Evolutionary conservation across 495 filamentous ascomycete genomes (phyloP), one percentile per base, ranked within the genome.

Genomic region (Trypethelium eluteriae): DNA sequence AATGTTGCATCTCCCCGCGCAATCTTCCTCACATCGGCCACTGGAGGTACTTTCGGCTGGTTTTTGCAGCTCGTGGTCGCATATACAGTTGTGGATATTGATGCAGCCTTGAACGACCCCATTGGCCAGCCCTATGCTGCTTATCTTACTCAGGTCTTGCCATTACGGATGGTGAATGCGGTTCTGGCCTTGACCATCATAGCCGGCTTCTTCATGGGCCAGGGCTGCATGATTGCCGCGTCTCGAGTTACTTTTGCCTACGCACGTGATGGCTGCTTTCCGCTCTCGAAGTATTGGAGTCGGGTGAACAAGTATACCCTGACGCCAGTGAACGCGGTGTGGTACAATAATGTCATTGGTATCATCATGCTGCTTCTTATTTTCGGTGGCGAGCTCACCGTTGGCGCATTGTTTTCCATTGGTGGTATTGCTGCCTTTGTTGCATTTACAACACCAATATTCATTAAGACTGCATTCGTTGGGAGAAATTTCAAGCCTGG

Each of bases 231-330:
- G 89, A 87, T 92, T 38, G 88, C 89, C 14, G 89, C 89, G 2
- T 89, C 86, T 5, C 80, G 89, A 62, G 89, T 92, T 36, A 90
- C 88, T 18, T 92, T 90, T 70, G 89, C 89, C 18, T 92, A 92
- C 74, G 88, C 89, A 7, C 85, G 89, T 12, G 89, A 92, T 75
- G 89, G 86, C 70, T 89, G 87, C 73, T 91, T 92, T 76, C 74
- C 73, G 0, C 38, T 80, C n/a, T 89, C 86, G 7, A 80, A 70
- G 0, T 81, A 81, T 70, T 87, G 87, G 76, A 90, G 88, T 74
- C 70, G 78, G n/a, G 86, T 92, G 59, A 86, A 92, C 77, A 72
- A 73, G 36, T 65, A 75, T 75, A 92, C 89, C 4, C 76, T 81
- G 38, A 92, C 89, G 0, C 89, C 89, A 0, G 89, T 92, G 47